Evolutionary conservation across 768 basidiomycete species (phyloP), one percentile per base, ranked within the genome.

Genomic region (Strobilomyces echinocephalus): DNA sequence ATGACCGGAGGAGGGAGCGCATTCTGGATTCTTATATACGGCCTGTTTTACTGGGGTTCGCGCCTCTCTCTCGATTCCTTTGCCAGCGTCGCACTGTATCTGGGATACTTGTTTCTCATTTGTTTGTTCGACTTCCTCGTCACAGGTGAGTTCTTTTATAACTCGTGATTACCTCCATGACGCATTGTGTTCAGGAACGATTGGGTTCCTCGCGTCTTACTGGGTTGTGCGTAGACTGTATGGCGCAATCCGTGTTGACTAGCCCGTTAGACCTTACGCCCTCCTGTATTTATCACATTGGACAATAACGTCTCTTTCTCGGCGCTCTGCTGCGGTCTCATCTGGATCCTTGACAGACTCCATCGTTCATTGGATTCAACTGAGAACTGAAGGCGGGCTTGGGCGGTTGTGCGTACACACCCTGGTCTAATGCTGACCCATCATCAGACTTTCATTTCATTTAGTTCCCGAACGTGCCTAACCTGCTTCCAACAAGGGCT

Each of bases 181-280:
- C 56, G 55, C 46, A 49, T 42, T 33, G 45, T 52, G n/a, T n/a
- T 38, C 63, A 85, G 91, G 91, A 36, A 88, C 91, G 11, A 91
- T 97, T 60, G 94, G 94, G 10, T 97, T 94, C 76, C 75, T 94
- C 38, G 88, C 92, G 20, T 83, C 87, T 5, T 95, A 93, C 61
- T 95, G 90, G 85, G 91, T 90, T n/a, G 81, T 97, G 39, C 78
- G 88, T 55, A 81, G 76, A 69, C 70, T 97, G 53, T 97, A 97
- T 67, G 79, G 79, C 53, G 82, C 88, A 30, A 89, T 92, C 57
- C 84, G 91, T 36, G 81, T 91, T 47, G 90, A 93, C 61, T 82
- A 67, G 57, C 30, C 8, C 34, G 30, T 33, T 51, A 57, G 54
- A 58, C 14, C 1, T 48, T 31, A 36, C 26, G 16, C n/a, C 34